A percentile compares a stretch with the other conserved stretches of the same genome.
Evolutionary conservation across 208 protist species (phyloP).

Genomic region (Acanthamoeba rhysodes): DNA sequence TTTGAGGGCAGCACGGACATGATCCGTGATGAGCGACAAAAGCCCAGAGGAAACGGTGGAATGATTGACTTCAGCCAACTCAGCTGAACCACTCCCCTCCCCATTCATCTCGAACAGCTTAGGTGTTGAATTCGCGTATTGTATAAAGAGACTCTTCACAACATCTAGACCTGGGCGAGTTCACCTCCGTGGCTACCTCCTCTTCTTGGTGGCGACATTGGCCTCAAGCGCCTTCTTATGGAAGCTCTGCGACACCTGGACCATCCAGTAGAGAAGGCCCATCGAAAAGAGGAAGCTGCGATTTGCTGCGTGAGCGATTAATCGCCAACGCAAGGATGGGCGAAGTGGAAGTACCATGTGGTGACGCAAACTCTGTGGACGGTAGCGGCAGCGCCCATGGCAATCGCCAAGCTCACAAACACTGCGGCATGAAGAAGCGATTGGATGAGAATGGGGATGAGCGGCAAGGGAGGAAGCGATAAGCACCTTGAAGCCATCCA

Average conservation of each 20-base stretch:
- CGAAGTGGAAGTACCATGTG: background rate
- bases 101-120: background rate
- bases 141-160: background rate
- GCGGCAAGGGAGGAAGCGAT: background rate
- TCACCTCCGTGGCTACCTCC: background rate
- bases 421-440: background rate
- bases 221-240: slow-evolving; percentile 58
- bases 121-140: background rate
- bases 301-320: background rate
- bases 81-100: background rate
- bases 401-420: slow-evolving; percentile 69
- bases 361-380: slow-evolving; percentile 56
- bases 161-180: background rate
- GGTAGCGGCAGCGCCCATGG: slow-evolving; percentile 74
- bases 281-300: slow-evolving; percentile 77
- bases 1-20: slow-evolving; percentile 57
- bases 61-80: slow-evolving; percentile 21
- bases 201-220: background rate
- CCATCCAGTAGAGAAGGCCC: slow-evolving; percentile 62
- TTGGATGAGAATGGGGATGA: background rate
- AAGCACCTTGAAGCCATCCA: slow-evolving; percentile 33
- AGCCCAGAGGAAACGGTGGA: background rate
- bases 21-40: slow-evolving; percentile 60
- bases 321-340: too few relatives aligned
- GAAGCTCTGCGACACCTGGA: slow-evolving; percentile 64